Percentiles rank a stretch among this genome's conserved stretches.
phyloP scores from a whole-genome alignment of 176 grass and related monocot genomes.

The Luzula sylvatica region DNA sequence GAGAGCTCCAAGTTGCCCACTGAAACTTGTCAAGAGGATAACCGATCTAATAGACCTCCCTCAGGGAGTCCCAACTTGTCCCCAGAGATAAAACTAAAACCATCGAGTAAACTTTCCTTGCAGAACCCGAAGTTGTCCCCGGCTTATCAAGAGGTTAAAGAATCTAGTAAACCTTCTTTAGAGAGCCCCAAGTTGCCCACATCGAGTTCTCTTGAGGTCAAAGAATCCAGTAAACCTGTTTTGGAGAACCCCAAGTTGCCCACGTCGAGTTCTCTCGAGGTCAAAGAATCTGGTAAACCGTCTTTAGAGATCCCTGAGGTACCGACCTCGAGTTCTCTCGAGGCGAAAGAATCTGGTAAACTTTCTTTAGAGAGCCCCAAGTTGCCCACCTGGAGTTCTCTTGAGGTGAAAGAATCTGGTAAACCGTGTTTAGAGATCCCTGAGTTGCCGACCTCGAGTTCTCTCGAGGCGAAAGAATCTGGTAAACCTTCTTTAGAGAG shows the following conservation, averaged over 20 bases:
- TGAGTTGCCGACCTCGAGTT: not conserved
- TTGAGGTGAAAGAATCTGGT: not conserved
- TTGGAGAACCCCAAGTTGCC: conserved; percentile 1
- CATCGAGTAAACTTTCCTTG: too few relatives aligned
- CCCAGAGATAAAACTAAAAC: too few relatives aligned
- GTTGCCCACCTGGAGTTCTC: conserved; percentile 1
- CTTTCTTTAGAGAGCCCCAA: conserved; percentile 1
- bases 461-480: not conserved
- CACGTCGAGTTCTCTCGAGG: not conserved
- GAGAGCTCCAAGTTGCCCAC: too few relatives aligned
- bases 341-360: too few relatives aligned
- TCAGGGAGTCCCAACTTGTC: too few relatives aligned
- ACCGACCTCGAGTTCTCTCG: not conserved
- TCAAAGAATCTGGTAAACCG: too few relatives aligned
- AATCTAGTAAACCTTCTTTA: not conserved
- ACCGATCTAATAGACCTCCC: too few relatives aligned
- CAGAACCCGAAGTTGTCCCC: too few relatives aligned
- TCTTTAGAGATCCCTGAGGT: too few relatives aligned
- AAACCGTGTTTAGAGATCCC: conserved; percentile 1
- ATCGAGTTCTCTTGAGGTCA: conserved; percentile 21
- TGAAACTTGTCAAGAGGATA: too few relatives aligned
- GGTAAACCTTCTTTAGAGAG: not conserved
- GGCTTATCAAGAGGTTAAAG: not conserved
- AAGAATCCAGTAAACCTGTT: conserved; percentile 9
- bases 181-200: conserved; percentile 9